Percentiles rank a stretch among this genome's conserved stretches.
Conservation (phyloP, 2,329 filamentous ascomycete genomes). For the Paecilomyces variotii region DNA sequence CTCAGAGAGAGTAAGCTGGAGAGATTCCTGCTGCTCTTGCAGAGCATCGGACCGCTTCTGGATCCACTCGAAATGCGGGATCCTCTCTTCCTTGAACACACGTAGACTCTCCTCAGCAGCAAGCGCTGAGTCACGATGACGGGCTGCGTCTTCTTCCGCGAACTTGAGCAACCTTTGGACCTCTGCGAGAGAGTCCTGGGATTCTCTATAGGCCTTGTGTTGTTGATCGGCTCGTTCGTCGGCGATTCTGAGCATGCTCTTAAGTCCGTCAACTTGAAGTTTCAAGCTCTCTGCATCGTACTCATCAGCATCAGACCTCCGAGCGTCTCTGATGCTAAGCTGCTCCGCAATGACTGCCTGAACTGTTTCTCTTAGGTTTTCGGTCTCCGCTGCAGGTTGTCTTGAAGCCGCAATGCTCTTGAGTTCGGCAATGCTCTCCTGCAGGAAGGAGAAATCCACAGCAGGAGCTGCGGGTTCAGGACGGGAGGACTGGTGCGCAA, state of each 20-base stretch:
- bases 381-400: slow-evolving; percentile 25
- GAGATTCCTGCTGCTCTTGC: slow-evolving; percentile 56
- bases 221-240: slow-evolving; percentile 60
- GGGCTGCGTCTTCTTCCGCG: slow-evolving; percentile 49
- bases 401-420: slow-evolving; percentile 14
- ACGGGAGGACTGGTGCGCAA: slow-evolving; percentile 32
- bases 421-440: slow-evolving; percentile 28
- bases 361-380: slow-evolving; percentile 54
- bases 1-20: slow-evolving; percentile 45
- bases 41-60: slow-evolving; percentile 62
- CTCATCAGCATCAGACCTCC: slow-evolving; percentile 45
- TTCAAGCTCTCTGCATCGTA: slow-evolving; percentile 43
- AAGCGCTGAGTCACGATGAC: slow-evolving; percentile 44
- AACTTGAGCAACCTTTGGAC: slow-evolving; percentile 61
- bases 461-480: slow-evolving; percentile 13
- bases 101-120: slow-evolving; percentile 60
- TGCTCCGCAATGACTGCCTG: slow-evolving; percentile 55
- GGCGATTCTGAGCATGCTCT: slow-evolving; percentile 57
- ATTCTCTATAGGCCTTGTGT: slow-evolving; percentile 53
- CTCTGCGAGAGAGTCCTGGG: slow-evolving; percentile 65
- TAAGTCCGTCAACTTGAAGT: slow-evolving; percentile 57
- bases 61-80: slow-evolving; percentile 55
- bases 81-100: slow-evolving; percentile 59
- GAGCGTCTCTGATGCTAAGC: slow-evolving; percentile 44
- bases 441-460: slow-evolving; percentile 31